Evolutionary conservation across 441 rosid genomes (phyloP), one percentile per base, ranked within the genome.

Genomic region (Arabidopsis lyrata): DNA sequence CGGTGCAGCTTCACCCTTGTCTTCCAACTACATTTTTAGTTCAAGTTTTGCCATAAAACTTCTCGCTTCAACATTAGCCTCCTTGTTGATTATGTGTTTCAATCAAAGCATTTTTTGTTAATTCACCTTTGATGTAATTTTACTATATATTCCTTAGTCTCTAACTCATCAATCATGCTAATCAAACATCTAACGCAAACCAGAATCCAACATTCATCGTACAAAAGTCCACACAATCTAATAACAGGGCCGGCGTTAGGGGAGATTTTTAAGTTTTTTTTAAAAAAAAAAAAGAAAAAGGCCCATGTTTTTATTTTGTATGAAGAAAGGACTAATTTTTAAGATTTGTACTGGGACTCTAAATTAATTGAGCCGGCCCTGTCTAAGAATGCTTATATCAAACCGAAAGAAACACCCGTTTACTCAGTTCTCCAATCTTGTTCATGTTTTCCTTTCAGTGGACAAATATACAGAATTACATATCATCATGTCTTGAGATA

Each of bases 31-130:
- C 15, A 32, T 56, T 8, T 15, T 36, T 29, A 13, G 35, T 60
- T 60, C 64, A 9, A 60, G 48, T 22, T 60, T 31, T 22, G 49
- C 49, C 29, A 22, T n/a, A 3, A 39, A 14, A 60, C 48, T 60
- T 39, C 13, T 39, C n/a, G 35, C 49, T 60, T 60, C 65, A 41
- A 24, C 7, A 7, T 39, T 22, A 5, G 0, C 4, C 12, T 39
- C 50, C 22, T 60, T 39, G 20, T 60, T 60, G 20, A 2, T 59
- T 38, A 45, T 63, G 54, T 44, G 15, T 45, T 24, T 42, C 9
- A 10, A 2, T 61, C 4, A 5, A 9, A 29, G 31, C 0, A 8
- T 8, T 3, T 59, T 36, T 36, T 36, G 4, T 9, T 36, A 60
- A 4, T 22, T 4, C 35, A 60, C 12, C 13, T 60, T 60, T 60